These are phyloP conservation scores for Solanum okadae DNA, from an alignment of 257 asterid genomes.

Conservation along the genomic window DNA sequence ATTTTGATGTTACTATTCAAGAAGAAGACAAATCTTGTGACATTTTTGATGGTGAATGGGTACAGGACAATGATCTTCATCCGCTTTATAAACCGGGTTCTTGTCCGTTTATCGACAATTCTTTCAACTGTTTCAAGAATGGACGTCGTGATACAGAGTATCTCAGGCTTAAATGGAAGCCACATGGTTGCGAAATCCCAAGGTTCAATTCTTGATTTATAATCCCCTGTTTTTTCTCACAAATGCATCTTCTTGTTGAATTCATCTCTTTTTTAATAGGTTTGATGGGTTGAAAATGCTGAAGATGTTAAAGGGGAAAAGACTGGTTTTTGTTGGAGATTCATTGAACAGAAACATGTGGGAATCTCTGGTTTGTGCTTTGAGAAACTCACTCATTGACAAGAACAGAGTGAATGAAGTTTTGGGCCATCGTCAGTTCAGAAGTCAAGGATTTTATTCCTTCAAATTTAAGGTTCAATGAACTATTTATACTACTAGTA, in stretches of 20 bases:
- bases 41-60: slow-evolving; percentile 47
- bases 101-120: slow-evolving; percentile 36
- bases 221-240: not conserved
- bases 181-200: slow-evolving; percentile 45
- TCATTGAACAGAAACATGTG: slow-evolving; percentile 66
- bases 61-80: slow-evolving; percentile 10
- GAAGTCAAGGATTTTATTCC: slow-evolving; percentile 38
- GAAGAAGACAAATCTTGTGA: slow-evolving; percentile 20
- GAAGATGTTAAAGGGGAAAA: slow-evolving; percentile 40
- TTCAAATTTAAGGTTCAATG: slow-evolving; percentile 35
- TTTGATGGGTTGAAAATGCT: slow-evolving; percentile 50
- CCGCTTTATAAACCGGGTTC: slow-evolving; percentile 40
- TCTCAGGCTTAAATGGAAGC: slow-evolving; percentile 40
- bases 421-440: slow-evolving; percentile 32
- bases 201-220: slow-evolving; percentile 13
- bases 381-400: slow-evolving; percentile 28
- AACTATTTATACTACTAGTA: not conserved
- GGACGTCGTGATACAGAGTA: slow-evolving; percentile 45
- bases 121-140: slow-evolving; percentile 57
- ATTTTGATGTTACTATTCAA: not conserved
- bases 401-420: slow-evolving; percentile 32
- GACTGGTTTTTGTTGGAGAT: slow-evolving; percentile 60
- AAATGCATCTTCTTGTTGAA: not conserved
- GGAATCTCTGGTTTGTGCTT: slow-evolving; percentile 50
- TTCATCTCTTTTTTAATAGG: not conserved